These are phyloP conservation scores for Fusarium lyarnte DNA, from an alignment of 2,329 filamentous ascomycete genomes.

Conservation along the genomic window DNA sequence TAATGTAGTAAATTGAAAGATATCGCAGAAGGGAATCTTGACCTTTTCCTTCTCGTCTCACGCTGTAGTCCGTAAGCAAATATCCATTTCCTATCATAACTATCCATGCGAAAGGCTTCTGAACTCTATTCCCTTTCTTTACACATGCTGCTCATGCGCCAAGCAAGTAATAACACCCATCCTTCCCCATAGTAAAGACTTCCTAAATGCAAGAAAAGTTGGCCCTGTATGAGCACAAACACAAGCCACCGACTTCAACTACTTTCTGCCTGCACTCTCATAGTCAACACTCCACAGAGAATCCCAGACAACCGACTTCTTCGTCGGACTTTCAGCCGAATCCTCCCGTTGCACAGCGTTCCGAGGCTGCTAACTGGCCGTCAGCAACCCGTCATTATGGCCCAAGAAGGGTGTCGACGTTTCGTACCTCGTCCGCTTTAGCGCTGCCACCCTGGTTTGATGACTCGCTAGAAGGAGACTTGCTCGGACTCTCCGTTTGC, in stretches of 20 bases:
- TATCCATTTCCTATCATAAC: neutral
- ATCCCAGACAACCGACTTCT: slow-evolving; percentile 69
- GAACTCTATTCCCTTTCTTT: slow-evolving; percentile 22
- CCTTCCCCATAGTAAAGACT: slow-evolving; percentile 18
- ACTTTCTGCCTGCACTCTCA: slow-evolving; percentile 53
- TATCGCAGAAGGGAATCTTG: neutral
- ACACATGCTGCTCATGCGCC: slow-evolving; percentile 25
- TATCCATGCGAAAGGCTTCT: neutral
- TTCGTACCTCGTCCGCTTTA: slow-evolving; percentile 62
- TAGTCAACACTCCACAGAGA: slow-evolving; percentile 70
- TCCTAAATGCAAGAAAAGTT: neutral
- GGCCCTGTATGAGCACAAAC: neutral
- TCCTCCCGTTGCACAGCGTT: slow-evolving; percentile 52
- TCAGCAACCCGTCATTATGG: slow-evolving; percentile 56
- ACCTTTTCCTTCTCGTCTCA: neutral
- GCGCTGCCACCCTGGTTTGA: slow-evolving; percentile 34
- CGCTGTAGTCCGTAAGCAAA: neutral
- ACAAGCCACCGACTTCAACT: neutral
- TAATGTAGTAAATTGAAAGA: slow-evolving; percentile 3
- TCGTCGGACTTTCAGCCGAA: slow-evolving; percentile 53
- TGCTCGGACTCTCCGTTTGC: slow-evolving; percentile 31
- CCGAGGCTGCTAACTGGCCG: slow-evolving; percentile 42
- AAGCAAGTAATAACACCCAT: slow-evolving; percentile 19
- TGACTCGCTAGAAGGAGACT: slow-evolving; percentile 42
- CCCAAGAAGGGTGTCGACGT: slow-evolving; percentile 61